Base-by-base conservation (phyloP, 768 basidiomycete species). In the Auriscalpium microsporum region DNA sequence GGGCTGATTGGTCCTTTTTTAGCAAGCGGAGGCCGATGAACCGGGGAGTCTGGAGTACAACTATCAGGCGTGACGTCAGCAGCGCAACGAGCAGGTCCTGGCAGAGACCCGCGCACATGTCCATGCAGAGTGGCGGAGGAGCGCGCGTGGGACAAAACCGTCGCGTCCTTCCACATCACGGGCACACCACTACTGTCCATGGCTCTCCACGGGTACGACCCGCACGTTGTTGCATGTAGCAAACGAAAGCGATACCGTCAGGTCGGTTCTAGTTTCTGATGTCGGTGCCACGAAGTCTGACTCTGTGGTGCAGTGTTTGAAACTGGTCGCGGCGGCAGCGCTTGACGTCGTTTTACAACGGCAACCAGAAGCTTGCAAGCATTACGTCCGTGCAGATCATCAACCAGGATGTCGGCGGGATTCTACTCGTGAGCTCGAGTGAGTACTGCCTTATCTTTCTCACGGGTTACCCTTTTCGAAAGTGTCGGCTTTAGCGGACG, bases 1-100 rank as follows among this genome's bases (percentile, higher is more conserved):
- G 56, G 65, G 56, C 56, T 61, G n/a, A 49, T 36, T 45, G 19
- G 58, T 50, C 56, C 35, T 2, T 49, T 23, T 59, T 35, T 63
- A 94, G 94, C 88, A 92, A 82, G 82, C 90, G 8, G 95, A 98
- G 66, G 85, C 85, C 2, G 94, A 98, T 66, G 96, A 99, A 67
- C 94, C 95, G 21, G 96, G 96, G 2, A 94, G 91, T 61, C 73
- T 88, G 35, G 84, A 87, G 60, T 98, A 94, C 65, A 98, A 96
- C 64, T 88, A 95, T 65, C 94, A 96, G 64, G 82, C 94, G 0
- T 98, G 94, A 94, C 78, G 94, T 59, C 87, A 94, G 62, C 79
- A 86, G 59, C 83, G 94, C 51, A 96, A 96, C 64, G 94, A 97
- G 61, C 77, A 82, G 55, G 80, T 94, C 49, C 75, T 83, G 17